Evolutionary conservation across 2,329 filamentous ascomycete genomes (phyloP).

Genomic region (Talaromyces piceae): DNA sequence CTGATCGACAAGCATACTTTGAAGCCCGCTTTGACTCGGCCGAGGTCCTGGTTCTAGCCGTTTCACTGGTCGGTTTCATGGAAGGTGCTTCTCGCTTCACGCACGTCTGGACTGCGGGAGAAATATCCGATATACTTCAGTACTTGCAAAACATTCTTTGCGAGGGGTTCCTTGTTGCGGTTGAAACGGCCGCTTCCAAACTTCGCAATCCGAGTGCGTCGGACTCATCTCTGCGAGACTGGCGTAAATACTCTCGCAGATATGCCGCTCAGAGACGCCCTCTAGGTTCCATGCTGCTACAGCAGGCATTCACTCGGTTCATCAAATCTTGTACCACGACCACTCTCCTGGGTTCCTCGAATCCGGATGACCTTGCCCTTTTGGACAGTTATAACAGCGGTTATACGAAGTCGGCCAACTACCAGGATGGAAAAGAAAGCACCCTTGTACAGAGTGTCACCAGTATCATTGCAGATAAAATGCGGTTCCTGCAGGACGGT

Average conservation of each 20-base stretch:
- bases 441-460: conserved; percentile 53
- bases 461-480: conserved; percentile 69
- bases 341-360: conserved; percentile 56
- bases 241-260: conserved; percentile 77
- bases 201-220: conserved; percentile 70
- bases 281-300: conserved; percentile 82
- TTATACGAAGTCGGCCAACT: neutral
- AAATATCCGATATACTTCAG: conserved; percentile 66
- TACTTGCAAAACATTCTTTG: conserved; percentile 67
- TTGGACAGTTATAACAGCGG: conserved; percentile 61
- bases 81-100: conserved; percentile 71
- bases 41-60: conserved; percentile 64
- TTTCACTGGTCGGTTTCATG: conserved; percentile 85
- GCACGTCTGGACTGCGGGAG: conserved; percentile 70
- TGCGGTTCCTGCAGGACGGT: conserved; percentile 78
- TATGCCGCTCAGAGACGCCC: conserved; percentile 75
- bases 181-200: conserved; percentile 85
- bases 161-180: conserved; percentile 73
- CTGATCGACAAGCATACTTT: conserved; percentile 50
- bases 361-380: conserved; percentile 56
- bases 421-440: conserved; percentile 29
- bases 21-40: conserved; percentile 46
- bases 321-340: conserved; percentile 72
- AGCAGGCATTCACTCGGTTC: conserved; percentile 80
- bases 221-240: conserved; percentile 65